Conservation (phyloP, 257 asterid genomes). For the Nicotiana undulata region DNA sequence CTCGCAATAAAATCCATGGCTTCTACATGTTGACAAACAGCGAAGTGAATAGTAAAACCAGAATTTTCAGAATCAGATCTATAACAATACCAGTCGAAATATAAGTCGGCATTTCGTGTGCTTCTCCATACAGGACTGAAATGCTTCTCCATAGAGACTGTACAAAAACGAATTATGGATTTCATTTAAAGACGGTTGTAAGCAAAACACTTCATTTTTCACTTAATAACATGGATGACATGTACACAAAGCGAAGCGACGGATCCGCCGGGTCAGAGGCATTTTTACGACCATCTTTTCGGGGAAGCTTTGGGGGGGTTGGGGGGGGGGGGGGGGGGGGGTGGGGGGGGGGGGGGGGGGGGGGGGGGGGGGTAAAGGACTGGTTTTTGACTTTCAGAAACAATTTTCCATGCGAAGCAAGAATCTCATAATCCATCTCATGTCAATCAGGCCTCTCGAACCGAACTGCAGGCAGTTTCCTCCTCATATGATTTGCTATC, state of each 20-base stretch:
- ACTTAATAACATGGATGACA: background rate
- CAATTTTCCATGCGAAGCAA: background rate
- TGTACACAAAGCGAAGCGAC: too few species aligned
- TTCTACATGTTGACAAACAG: background rate
- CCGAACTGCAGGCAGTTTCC: background rate
- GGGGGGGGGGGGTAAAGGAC: too few species aligned
- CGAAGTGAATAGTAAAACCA: too few species aligned
- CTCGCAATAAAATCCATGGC: background rate
- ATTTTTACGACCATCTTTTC: too few species aligned
- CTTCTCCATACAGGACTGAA: background rate
- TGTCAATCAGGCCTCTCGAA: background rate
- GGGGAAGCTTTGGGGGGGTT: too few species aligned
- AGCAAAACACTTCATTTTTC: background rate
- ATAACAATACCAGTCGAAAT: too few species aligned
- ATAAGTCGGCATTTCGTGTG: background rate
- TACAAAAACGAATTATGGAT: background rate
- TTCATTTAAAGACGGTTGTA: background rate
- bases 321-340: too few species aligned
- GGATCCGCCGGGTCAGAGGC: too few species aligned
- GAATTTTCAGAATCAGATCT: too few species aligned
- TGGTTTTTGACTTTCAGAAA: too few species aligned
- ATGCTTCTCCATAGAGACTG: too few species aligned
- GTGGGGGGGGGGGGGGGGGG: too few species aligned
- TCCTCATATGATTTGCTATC: background rate
- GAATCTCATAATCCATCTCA: background rate